phyloP scores from a whole-genome alignment of 805 yeast species.

The Diddensiella santjacobensis region DNA sequence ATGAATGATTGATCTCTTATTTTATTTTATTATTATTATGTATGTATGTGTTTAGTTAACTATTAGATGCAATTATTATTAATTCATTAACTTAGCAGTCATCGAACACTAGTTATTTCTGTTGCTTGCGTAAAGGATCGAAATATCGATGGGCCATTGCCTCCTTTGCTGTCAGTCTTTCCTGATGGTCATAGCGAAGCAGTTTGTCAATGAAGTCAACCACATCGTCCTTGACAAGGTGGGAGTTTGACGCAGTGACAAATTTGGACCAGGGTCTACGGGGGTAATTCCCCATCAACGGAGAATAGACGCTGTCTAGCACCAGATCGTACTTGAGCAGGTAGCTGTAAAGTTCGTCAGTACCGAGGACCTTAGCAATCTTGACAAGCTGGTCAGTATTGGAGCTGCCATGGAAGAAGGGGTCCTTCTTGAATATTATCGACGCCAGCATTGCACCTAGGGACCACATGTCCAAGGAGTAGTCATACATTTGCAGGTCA shows the following conservation, averaged over 20 bases:
- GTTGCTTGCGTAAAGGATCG: conserved; percentile 31
- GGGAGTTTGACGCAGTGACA: conserved; percentile 64
- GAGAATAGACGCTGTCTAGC: conserved; percentile 72
- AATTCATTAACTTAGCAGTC: neutral
- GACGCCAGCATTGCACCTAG: conserved; percentile 92
- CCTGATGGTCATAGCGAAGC: conserved; percentile 82
- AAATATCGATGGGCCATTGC: conserved; percentile 65
- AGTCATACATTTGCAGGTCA: conserved; percentile 83
- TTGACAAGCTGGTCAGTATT: conserved; percentile 89
- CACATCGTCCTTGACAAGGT: conserved; percentile 65
- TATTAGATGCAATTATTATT: neutral
- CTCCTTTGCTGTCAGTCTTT: conserved; percentile 82
- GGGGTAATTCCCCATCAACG: conserved; percentile 64
- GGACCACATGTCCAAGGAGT: conserved; percentile 90
- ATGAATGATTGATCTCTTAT: no score
- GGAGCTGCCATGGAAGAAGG: conserved; percentile 87
- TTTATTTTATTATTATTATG: no score
- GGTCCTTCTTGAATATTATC: conserved; percentile 84
- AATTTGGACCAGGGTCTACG: conserved; percentile 86
- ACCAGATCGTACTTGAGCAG: conserved; percentile 65
- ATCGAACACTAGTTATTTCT: neutral
- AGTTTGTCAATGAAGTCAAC: conserved; percentile 78
- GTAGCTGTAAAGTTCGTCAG: conserved; percentile 70
- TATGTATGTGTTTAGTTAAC: neutral
- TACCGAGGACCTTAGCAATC: conserved; percentile 82